phyloP scores from a whole-genome alignment of 768 basidiomycete genomes.

The Clitopilus hobsonii region DNA sequence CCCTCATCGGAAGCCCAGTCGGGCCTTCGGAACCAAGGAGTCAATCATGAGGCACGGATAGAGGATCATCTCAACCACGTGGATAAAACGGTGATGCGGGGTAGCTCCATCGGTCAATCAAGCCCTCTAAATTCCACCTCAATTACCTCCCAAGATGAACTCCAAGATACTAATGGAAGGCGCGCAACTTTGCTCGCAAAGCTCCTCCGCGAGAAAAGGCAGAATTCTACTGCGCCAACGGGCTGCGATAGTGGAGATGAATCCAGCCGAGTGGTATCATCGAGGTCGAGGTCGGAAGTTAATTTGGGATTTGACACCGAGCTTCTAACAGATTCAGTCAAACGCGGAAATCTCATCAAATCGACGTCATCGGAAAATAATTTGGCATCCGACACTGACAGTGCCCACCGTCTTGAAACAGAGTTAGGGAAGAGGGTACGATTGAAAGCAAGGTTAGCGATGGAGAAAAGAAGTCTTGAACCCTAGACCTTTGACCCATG shows the following conservation, averaged over 20 bases:
- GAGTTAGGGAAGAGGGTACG: neutral
- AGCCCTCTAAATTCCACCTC: neutral
- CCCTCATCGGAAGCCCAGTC: neutral
- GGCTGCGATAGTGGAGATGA: neutral
- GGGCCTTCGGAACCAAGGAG: neutral
- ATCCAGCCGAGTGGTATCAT: neutral
- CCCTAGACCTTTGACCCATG: neutral
- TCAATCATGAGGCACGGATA: neutral
- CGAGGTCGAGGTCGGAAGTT: neutral
- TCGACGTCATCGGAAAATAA: neutral
- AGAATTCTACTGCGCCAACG: neutral
- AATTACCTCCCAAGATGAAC: neutral
- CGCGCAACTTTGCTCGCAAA: neutral
- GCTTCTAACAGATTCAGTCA: slow-evolving; percentile 1
- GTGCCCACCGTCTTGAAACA: neutral
- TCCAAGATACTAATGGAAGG: neutral
- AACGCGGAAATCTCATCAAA: neutral
- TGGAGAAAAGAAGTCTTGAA: neutral
- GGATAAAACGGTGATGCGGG: neutral
- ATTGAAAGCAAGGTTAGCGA: neutral
- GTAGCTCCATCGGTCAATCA: neutral
- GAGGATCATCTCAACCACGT: neutral
- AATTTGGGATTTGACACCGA: neutral
- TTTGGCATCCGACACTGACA: neutral
- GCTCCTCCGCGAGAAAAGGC: neutral